Evolutionary conservation across 495 filamentous ascomycete species (phyloP).

Genomic region (Annulohypoxylon maeteangense): DNA sequence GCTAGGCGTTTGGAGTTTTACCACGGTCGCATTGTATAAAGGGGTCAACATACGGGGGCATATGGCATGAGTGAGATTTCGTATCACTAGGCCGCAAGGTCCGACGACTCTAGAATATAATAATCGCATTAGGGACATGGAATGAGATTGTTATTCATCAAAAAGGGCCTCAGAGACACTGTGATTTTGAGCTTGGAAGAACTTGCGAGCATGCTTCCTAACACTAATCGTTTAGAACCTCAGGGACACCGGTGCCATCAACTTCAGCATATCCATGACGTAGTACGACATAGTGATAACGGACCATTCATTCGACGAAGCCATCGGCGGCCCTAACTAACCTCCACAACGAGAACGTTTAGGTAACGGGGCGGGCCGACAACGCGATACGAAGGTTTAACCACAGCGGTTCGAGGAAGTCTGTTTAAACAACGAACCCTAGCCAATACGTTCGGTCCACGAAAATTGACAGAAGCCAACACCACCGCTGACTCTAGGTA

Average conservation of each 20-base stretch:
- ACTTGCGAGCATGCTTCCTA: background rate
- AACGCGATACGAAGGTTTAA: background rate
- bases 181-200: background rate
- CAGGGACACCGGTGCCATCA: background rate
- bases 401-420: background rate
- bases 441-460: background rate
- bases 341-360: background rate
- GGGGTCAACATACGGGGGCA: background rate
- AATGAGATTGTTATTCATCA: background rate
- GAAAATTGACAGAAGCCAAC: constrained; percentile 2
- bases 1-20: constrained; percentile 9
- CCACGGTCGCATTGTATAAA: background rate
- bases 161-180: background rate
- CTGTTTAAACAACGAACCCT: background rate
- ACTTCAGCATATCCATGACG: background rate
- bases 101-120: background rate
- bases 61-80: background rate
- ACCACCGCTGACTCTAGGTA: constrained; percentile 6
- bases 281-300: background rate
- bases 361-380: background rate
- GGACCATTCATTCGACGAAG: background rate
- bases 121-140: background rate
- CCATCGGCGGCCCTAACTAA: background rate
- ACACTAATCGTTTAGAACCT: background rate
- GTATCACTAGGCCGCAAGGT: background rate